phyloP scores from a whole-genome alignment of 805 yeast species.

The Ogataea wickerhamii region DNA sequence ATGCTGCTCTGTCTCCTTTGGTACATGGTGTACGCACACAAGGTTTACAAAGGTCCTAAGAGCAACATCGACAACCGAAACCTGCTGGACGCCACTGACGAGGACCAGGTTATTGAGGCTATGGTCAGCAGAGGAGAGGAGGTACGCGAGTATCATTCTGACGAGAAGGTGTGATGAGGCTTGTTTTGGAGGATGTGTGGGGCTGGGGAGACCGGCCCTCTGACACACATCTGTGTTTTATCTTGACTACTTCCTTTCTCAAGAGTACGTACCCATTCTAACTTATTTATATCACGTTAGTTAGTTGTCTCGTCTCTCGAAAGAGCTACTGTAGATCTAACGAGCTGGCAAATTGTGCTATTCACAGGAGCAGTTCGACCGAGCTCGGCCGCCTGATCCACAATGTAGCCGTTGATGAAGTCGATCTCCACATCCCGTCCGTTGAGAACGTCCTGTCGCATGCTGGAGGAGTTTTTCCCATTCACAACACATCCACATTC shows the following conservation, averaged over 20 bases:
- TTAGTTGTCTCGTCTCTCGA: conserved; percentile 12
- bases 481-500: conserved; percentile 28
- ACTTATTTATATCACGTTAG: not conserved
- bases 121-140: conserved; percentile 12
- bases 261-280: too few relatives aligned
- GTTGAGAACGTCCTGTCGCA: conserved; percentile 62
- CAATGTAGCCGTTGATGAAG: conserved; percentile 79
- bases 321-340: conserved; percentile 34
- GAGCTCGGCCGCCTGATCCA: conserved; percentile 46
- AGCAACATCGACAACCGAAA: conserved; percentile 43
- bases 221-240: too few relatives aligned
- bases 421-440: conserved; percentile 70
- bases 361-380: conserved; percentile 46
- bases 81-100: conserved; percentile 27
- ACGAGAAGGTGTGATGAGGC: conserved; percentile 2
- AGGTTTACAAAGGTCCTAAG: conserved; percentile 60
- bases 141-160: conserved; percentile 4
- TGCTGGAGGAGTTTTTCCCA: conserved; percentile 60
- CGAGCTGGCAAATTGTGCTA: conserved; percentile 41
- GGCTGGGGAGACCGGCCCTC: too few relatives aligned
- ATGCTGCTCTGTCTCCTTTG: conserved; percentile 46
- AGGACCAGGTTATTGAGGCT: conserved; percentile 19
- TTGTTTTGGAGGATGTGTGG: too few relatives aligned
- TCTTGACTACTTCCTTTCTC: too few relatives aligned
- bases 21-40: conserved; percentile 50